Evolutionary conservation across 208 protist species (phyloP).

Genomic region (Acanthamoeba lenticulata): DNA sequence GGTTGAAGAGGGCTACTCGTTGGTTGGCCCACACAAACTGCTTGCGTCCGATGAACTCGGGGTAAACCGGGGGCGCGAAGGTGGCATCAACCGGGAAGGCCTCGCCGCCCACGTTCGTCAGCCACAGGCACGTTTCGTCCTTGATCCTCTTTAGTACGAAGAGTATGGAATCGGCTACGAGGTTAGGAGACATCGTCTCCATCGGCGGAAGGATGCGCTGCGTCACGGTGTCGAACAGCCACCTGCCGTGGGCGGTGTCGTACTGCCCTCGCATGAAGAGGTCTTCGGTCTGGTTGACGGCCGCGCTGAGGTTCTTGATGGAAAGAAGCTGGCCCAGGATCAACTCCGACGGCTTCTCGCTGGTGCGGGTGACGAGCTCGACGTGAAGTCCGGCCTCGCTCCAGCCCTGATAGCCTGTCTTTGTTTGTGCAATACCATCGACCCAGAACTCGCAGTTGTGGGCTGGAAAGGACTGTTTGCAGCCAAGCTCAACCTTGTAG

Average conservation of each 20-base stretch:
- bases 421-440: not conserved
- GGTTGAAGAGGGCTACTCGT: not conserved
- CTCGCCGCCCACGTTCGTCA: not conserved
- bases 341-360: not conserved
- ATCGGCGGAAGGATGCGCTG: not conserved
- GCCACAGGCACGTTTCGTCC: conserved; percentile 5
- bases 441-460: conserved; percentile 34
- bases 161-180: not conserved
- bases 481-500: not conserved
- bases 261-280: not conserved
- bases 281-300: not conserved
- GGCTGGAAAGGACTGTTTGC: not conserved
- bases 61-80: not conserved
- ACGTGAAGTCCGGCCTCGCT: not conserved
- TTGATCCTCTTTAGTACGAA: not conserved
- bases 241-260: not conserved
- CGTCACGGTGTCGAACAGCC: not conserved
- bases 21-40: conserved; percentile 17
- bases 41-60: not conserved
- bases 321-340: not conserved
- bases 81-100: not conserved
- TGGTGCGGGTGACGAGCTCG: not conserved
- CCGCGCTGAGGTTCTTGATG: not conserved
- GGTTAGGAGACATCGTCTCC: not conserved
- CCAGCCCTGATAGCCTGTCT: not conserved